Evolutionary conservation across 2,329 filamentous ascomycete genomes (phyloP).

Genomic region (Fusarium liriodendri): DNA sequence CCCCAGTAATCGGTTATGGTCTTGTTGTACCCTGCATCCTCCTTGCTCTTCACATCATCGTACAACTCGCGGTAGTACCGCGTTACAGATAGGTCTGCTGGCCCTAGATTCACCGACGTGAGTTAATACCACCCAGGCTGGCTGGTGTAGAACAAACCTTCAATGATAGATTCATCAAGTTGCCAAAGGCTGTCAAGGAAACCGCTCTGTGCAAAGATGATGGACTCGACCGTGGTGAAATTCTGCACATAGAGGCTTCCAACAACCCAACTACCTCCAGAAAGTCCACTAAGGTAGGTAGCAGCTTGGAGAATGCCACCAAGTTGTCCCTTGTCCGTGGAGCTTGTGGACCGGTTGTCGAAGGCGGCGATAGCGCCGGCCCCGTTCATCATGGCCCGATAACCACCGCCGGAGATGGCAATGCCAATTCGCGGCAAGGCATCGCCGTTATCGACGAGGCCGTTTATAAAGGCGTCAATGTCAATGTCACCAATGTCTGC

Average conservation of each 20-base stretch:
- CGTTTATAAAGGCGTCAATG: constrained; percentile 73
- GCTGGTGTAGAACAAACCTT: constrained; percentile 39
- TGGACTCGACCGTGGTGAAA: constrained; percentile 71
- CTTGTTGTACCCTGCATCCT: constrained; percentile 68
- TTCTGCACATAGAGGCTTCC: constrained; percentile 82
- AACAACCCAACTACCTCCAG: constrained; percentile 81
- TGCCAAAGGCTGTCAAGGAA: constrained; percentile 35
- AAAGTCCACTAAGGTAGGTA: constrained; percentile 80
- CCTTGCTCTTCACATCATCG: constrained; percentile 70
- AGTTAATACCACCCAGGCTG: neutral
- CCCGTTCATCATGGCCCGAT: constrained; percentile 81
- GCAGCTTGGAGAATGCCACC: constrained; percentile 80
- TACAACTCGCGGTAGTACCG: constrained; percentile 71
- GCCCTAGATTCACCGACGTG: constrained; percentile 10
- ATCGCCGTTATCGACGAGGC: constrained; percentile 72
- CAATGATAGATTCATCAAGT: constrained; percentile 37
- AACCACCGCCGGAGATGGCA: constrained; percentile 82
- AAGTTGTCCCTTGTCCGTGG: constrained; percentile 62
- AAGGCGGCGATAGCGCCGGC: constrained; percentile 80
- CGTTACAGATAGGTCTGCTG: neutral
- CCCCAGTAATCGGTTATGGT: constrained; percentile 87
- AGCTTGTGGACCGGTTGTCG: constrained; percentile 72
- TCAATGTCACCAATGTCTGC: constrained; percentile 79
- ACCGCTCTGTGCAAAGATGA: constrained; percentile 9
- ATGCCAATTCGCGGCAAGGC: constrained; percentile 69